Evolutionary conservation across 2,329 filamentous ascomycete species (phyloP), one percentile per base, ranked within the genome.

Genomic region (Pseudogymnoascus sp.): DNA sequence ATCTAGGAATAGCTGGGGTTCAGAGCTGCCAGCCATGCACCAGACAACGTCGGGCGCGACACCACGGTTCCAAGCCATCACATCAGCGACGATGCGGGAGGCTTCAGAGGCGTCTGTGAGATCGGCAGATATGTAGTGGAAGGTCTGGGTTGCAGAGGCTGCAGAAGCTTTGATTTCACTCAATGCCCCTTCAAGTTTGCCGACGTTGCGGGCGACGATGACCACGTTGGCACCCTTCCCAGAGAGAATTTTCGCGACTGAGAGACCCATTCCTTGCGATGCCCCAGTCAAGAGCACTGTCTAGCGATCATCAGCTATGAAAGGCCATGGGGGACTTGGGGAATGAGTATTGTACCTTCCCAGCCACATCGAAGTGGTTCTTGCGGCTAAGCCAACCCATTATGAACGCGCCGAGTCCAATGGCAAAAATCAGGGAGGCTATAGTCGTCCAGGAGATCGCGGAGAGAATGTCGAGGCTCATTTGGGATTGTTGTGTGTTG

Each of bases 231-330:
- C 93, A 55, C 94, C 94, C 74, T 92, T 92, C 59, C 83, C 79
- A 2, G 93, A 83, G 49, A 99, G 84, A 67, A 92, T 82, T 60
- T 84, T 81, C 4, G 88, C 92, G 19, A 87, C 84, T 60, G 85
- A 85, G 68, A 87, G 85, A 64, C 94, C 94, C 88, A 97, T 91
- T 63, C 94, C 94, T 72, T 97, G 90, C 0, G 94, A 97, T 33
- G 88, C 92, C 55, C 94, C 94, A 0, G 94, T 99, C 60, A 99
- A 80, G 62, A 97, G 80, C 60, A 95, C 82, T 2, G 92, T 96
- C 92, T 96, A 68, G 8, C 61, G 64, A 64, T 62, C 8, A 62
- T 61, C 16, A 55, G 49, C 16, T 55, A 14, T 39, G 58, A 39
- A 39, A 25, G 22, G 33, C 19, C 16, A 39, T 30, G 19, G 1